Conservation (phyloP, 495 filamentous ascomycete genomes). For the Cercophora sp. region DNA sequence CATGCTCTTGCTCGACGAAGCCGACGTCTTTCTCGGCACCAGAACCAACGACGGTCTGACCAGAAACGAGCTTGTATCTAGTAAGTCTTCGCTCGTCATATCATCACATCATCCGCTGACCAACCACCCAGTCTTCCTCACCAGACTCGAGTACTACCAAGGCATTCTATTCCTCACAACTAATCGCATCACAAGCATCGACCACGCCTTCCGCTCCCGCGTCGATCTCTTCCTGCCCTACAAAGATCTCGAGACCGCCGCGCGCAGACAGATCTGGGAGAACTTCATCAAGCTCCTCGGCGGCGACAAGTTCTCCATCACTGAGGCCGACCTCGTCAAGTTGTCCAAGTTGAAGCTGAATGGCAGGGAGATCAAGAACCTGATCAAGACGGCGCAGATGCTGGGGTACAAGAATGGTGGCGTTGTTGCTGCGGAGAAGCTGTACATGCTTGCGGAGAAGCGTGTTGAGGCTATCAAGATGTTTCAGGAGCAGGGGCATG, state of each 20-base stretch:
- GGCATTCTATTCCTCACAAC: conserved; percentile 50
- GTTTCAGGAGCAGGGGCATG: too few species aligned
- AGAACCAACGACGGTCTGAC: conserved; percentile 31
- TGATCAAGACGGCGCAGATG: conserved; percentile 37
- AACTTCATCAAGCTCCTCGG: conserved; percentile 23
- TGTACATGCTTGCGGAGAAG: too few species aligned
- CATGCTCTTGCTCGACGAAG: conserved; percentile 46
- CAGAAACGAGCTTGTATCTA: conserved; percentile 43
- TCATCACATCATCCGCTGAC: neutral
- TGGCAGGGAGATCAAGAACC: conserved; percentile 44
- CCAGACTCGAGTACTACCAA: conserved; percentile 53
- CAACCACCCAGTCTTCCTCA: conserved; percentile 43
- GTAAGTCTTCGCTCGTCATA: neutral
- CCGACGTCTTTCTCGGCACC: conserved; percentile 46
- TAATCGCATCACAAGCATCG: conserved; percentile 39
- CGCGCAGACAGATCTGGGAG: conserved; percentile 24
- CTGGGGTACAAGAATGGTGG: conserved; percentile 9
- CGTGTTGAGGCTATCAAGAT: too few species aligned
- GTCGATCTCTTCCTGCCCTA: conserved; percentile 45
- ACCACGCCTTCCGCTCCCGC: conserved; percentile 49
- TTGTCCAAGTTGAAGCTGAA: conserved; percentile 27
- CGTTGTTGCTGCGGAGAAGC: too few species aligned
- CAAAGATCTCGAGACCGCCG: conserved; percentile 28
- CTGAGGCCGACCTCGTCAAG: conserved; percentile 20
- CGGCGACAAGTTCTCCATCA: conserved; percentile 18